A percentile compares a stretch with the other conserved stretches of the same genome.
These are phyloP conservation scores for Termitomyces sp. DNA, from an alignment of 768 basidiomycete species.

Conservation along the genomic window DNA sequence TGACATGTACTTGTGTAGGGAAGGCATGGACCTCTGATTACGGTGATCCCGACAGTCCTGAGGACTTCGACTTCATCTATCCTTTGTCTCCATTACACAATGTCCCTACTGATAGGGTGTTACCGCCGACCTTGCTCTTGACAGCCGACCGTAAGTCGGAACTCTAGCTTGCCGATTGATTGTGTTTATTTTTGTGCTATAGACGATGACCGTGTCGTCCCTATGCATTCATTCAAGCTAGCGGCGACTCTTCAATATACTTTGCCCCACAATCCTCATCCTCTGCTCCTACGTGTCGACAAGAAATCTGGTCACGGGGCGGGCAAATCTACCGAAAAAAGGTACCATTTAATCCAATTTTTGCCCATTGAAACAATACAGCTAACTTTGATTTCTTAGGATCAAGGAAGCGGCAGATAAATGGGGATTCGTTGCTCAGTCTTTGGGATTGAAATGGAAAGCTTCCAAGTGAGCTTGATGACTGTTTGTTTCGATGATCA, in stretches of 20 bases:
- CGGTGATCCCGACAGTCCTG: constrained; percentile 65
- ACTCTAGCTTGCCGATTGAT: background rate
- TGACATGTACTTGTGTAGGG: constrained; percentile 28
- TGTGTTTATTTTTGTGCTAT: background rate
- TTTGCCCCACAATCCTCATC: constrained; percentile 60
- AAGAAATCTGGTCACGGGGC: constrained; percentile 78
- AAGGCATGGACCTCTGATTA: constrained; percentile 78
- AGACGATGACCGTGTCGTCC: constrained; percentile 88
- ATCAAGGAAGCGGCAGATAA: constrained; percentile 69
- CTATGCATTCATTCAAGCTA: constrained; percentile 80
- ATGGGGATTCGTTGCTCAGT: constrained; percentile 69
- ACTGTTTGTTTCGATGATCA: constrained; percentile 8
- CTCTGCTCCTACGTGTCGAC: constrained; percentile 71
- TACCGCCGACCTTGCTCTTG: constrained; percentile 70
- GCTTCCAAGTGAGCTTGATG: constrained; percentile 13
- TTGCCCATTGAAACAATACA: background rate
- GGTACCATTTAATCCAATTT: constrained; percentile 25
- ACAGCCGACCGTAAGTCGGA: constrained; percentile 71
- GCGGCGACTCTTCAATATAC: constrained; percentile 72
- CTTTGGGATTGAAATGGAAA: constrained; percentile 45
- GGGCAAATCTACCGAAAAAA: constrained; percentile 70
- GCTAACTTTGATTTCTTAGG: constrained; percentile 28
- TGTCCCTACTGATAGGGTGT: constrained; percentile 48
- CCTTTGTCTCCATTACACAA: constrained; percentile 80
- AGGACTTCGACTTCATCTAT: constrained; percentile 82